Percentiles rank a stretch among this genome's conserved stretches.
phyloP scores from a whole-genome alignment of 2,329 filamentous ascomycete genomes.

The Allantophomopsis cytisporea region DNA sequence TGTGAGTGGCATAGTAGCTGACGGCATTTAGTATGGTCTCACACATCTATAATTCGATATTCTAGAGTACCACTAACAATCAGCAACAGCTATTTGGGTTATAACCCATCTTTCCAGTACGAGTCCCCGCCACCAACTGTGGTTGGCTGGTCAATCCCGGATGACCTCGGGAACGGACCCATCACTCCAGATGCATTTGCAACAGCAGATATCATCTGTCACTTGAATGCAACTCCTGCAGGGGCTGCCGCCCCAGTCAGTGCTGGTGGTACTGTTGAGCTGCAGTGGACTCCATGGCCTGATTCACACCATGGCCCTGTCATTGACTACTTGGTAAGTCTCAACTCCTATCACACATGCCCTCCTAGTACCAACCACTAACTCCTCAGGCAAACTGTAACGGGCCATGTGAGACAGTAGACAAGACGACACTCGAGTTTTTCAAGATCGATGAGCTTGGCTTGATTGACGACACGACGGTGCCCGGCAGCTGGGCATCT shows the following conservation, averaged over 20 bases:
- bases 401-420: constrained; percentile 23
- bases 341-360: too few relatives aligned
- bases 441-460: constrained; percentile 28
- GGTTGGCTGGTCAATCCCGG: constrained; percentile 23
- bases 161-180: constrained; percentile 29
- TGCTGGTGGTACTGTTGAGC: constrained; percentile 29
- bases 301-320: constrained; percentile 27
- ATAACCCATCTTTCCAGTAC: constrained; percentile 8
- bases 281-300: constrained; percentile 36
- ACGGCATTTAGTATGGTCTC: neutral
- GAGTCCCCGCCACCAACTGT: constrained; percentile 11
- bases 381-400: constrained; percentile 13
- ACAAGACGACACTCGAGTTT: constrained; percentile 24
- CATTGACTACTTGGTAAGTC: constrained; percentile 8
- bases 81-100: neutral
- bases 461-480: constrained; percentile 13
- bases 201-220: constrained; percentile 33
- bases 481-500: constrained; percentile 24
- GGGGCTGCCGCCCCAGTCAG: constrained; percentile 24
- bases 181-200: constrained; percentile 30
- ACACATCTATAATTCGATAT: neutral
- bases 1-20: neutral
- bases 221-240: constrained; percentile 27
- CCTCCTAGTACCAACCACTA: too few relatives aligned
- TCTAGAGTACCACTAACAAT: neutral